Evolutionary conservation across 164 flowering plant species (phyloP), one percentile per base, ranked within the genome.

Genomic region (Tetrastigma voinierianum): DNA sequence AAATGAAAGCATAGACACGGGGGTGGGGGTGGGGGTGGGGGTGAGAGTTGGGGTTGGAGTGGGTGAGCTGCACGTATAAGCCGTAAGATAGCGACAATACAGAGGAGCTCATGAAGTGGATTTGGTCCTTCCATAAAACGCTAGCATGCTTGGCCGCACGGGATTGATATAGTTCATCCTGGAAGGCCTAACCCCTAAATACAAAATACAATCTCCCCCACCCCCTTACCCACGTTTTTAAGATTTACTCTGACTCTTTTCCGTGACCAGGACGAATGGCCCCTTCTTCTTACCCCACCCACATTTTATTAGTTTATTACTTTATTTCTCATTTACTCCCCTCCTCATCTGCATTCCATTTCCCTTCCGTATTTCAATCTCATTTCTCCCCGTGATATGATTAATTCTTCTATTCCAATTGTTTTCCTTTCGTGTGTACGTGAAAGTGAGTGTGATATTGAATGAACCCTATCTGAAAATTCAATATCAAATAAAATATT

Each of bases 1-100:
- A 63, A n/a, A 55, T 14, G 74, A 67, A 70, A 67, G 64, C 11
- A 47, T 46, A 14, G 77, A 48, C 65, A 65, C 68, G 64, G 56
- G 65, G 14, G 52, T 44, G 46, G n/a, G 44, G 4, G 43, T 46
- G 43, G 46, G 24, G n/a, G n/a, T 46, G n/a, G 61, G 0, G 59
- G 10, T 49, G 6, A n/a, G n/a, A n/a, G n/a, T n/a, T n/a, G 49
- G 13, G 57, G 18, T 46, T 51, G 65, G 74, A 69, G 68, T 46
- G 51, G 46, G n/a, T n/a, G n/a, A n/a, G n/a, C 64, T 56, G 63
- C 67, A 67, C 60, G 32, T 0, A 57, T 23, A 46, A 49, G 66
- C 55, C 47, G 56, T n/a, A 61, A 43, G 71, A 67, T 44, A 46
- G 68, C 20, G 76, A 72, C 76, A 57, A 57, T 18, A 67, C 70